Conservation (phyloP, 1,284 basidiomycete species). For the Cutaneotrichosporon mucoides region DNA sequence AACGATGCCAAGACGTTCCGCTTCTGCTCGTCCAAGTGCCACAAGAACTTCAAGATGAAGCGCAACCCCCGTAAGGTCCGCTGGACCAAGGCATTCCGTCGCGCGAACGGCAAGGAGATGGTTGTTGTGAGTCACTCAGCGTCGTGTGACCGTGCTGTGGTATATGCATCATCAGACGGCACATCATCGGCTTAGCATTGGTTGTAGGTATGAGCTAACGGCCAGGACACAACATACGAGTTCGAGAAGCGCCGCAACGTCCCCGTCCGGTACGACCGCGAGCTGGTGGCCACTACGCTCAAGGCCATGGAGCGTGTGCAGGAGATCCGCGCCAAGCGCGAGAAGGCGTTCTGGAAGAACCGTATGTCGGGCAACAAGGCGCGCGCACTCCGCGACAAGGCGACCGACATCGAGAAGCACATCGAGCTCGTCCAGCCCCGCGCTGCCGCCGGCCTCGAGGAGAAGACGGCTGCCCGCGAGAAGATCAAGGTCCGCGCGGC, state of each 20-base stretch:
- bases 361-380: slow-evolving; percentile 68
- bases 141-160: too few species aligned
- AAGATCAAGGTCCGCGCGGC: slow-evolving; percentile 75
- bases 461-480: slow-evolving; percentile 55
- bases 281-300: slow-evolving; percentile 89
- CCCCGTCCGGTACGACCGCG: slow-evolving; percentile 95
- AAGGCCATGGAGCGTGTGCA: slow-evolving; percentile 94
- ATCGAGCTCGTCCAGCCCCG: slow-evolving; percentile 69
- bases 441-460: slow-evolving; percentile 45
- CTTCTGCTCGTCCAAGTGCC: slow-evolving; percentile 97
- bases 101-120: slow-evolving; percentile 99
- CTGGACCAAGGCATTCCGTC: slow-evolving; percentile 99
- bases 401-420: slow-evolving; percentile 55
- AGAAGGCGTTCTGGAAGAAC: slow-evolving; percentile 96
- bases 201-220: too few species aligned
- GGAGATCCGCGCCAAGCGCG: slow-evolving; percentile 87
- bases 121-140: slow-evolving; percentile 67
- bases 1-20: slow-evolving; percentile 96
- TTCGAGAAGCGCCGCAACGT: slow-evolving; percentile 99
- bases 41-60: slow-evolving; percentile 99
- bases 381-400: slow-evolving; percentile 41
- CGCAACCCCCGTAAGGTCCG: slow-evolving; percentile 98
- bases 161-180: not conserved
- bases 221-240: slow-evolving; percentile 93
- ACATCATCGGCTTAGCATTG: too few species aligned